Evolutionary conservation across 2,329 filamentous ascomycete species (phyloP), one percentile per base, ranked within the genome.

Genomic region (Exophiala dermatitidis): DNA sequence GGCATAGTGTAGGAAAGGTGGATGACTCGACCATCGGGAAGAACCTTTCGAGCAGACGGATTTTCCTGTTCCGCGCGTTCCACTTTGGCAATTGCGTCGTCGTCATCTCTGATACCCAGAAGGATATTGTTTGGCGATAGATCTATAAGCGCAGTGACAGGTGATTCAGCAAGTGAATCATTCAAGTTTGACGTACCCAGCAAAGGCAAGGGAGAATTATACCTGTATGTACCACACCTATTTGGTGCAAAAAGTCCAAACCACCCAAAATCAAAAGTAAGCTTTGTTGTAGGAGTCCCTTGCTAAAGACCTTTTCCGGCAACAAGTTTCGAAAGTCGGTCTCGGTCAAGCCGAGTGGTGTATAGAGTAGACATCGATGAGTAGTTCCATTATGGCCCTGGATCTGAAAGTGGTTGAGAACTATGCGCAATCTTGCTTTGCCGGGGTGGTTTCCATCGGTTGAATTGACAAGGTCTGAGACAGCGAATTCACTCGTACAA

Each of bases 371-470:
- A 38, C 68, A 72, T 44, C 51, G 59, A 59, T 71, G 67, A 36
- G 59, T 59, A 36, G 59, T 59, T 6, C 1, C 65, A 12, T 38
- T 2, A 38, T 2, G 36, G 9, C 36, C 65, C 5, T 61, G 40
- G 31, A 72, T 49, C n/a, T 67, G 38, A 51, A 73, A 73, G 1
- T 63, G 52, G 46, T 71, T 66, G 10, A 68, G 63, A 29, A 70
- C 52, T 0, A 57, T 56, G 38, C 70, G 63, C 4, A 74, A 53
- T 8, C 58, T 62, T 19, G 69, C 69, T n/a, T 65, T 64, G 50
- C 71, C 67, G 8, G 19, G 41, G 47, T 60, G 45, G 33, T 58
- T 42, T 45, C 58, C 37, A 37, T 58, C 60, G 12, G 63, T 58
- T 32, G 62, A 59, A 5, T 56, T 59, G 7, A 71, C 45, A 51